Conservation (phyloP, 1,284 basidiomycete species). For the Trichosporon ovoides region DNA sequence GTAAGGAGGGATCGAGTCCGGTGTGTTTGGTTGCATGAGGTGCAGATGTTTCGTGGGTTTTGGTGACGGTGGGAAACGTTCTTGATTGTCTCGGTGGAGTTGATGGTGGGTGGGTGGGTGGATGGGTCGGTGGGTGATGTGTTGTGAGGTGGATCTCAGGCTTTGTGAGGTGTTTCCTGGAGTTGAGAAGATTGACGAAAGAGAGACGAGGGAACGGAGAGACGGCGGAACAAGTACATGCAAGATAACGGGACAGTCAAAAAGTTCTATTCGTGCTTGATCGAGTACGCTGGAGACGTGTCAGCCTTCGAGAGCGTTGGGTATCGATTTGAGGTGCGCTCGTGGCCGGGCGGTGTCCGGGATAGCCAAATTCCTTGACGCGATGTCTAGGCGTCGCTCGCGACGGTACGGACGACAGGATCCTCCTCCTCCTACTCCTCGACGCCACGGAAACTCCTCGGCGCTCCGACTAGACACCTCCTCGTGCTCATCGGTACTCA, state of each 20-base stretch:
- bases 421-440: neutral
- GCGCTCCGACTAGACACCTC: neutral
- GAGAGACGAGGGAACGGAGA: conserved; percentile 21
- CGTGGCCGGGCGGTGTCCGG: neutral
- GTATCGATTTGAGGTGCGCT: neutral
- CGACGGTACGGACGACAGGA: too few species aligned
- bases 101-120: neutral
- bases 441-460: neutral
- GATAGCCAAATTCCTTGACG: too few species aligned
- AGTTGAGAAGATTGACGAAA: conserved; percentile 8
- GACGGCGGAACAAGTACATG: conserved; percentile 8
- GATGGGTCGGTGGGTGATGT: neutral
- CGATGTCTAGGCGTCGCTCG: too few species aligned
- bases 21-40: neutral
- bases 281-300: neutral
- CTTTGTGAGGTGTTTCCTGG: conserved; percentile 1
- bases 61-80: neutral
- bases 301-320: neutral
- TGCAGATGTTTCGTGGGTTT: neutral
- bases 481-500: conserved; percentile 5
- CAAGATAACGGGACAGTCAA: neutral
- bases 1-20: neutral
- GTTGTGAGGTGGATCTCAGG: neutral
- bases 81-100: neutral
- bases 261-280: conserved; percentile 8